Base-by-base conservation (phyloP, 371 early-diverging fungal species). In the Dinochytrium kinnereticum region DNA sequence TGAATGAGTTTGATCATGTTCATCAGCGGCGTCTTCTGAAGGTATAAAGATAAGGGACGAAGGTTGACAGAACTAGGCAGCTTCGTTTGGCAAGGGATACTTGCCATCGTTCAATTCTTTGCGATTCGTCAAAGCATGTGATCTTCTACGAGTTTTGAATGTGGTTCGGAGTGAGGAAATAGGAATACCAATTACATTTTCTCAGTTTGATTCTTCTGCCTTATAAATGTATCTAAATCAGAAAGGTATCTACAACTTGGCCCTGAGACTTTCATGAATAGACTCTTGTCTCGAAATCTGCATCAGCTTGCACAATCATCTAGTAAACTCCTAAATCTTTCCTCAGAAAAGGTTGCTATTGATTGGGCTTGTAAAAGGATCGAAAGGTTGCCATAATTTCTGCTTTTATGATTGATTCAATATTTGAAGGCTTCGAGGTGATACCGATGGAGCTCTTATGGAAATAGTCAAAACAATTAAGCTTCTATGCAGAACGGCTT, bases 311-410 rank as follows among this genome's bases (percentile, higher is more conserved):
- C 97, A 0, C 81, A 95, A 28, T 87, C 90, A 5, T 40, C 21
- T 24, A 15, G 40, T 28, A 10, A 5, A 21, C 26, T 40, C 28
- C 44, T 66, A 5, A 38, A 66, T 7, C 21, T 66, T 13, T n/a
- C 38, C n/a, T 84, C 88, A 0, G 95, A 95, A 71, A 86, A 90
- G 37, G 93, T 97, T 33, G 78, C 95, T 26, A 91, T 95, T 34
- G 94, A 97, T 76, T 98, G 99, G 99, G 99, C 98, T 0, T 95
- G 96, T 71, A 89, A 93, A 73, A 97, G 97, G 86, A 90, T 91
- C 82, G 7, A 34, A 44, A 21, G 64, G 26, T 74, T 64, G 1
- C 36, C 17, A 55, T 64, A 26, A 33, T 37, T 13, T 64, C 15
- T 17, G 10, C 17, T 28, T 49, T 66, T 66, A 17, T 38, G 40